Evolutionary conservation across 2,329 filamentous ascomycete genomes (phyloP), one percentile per base, ranked within the genome.

Genomic region (Aspergillus udagawae): DNA sequence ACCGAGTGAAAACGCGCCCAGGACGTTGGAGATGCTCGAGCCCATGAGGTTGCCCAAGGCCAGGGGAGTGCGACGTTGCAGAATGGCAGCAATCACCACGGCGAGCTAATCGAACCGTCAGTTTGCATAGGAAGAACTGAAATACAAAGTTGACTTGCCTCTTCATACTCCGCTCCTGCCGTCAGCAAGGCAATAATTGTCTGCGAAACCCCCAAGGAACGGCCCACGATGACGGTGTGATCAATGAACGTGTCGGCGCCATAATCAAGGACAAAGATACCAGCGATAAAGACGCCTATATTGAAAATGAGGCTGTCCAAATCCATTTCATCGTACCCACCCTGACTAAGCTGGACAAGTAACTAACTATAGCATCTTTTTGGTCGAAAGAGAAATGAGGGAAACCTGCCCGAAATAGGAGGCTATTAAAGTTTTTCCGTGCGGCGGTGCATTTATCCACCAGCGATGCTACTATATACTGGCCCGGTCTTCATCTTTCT

Each of bases 31-130:
- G 49, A 84, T 80, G 38, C 75, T 72, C 20, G 80, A 81, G n/a
- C 81, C 81, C 58, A 83, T 65, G 51, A 83, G 73, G 58, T 83
- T 84, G n/a, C 81, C 82, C 0, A 83, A 63, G 9, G 81, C 81
- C 7, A 83, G 69, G 1, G 80, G 76, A 0, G 75, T 72, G 25
- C 76, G 79, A 28, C 74, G 68, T 53, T 78, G 79, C 2, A 75
- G 70, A 32, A 83, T 70, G 8, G 79, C 76, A 21, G 78, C 76
- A 10, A 82, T 61, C 2, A 83, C 77, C 0, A 84, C 80, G 1
- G 74, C 77, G 32, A 82, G 75, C 77, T 81, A 44, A 35, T 45
- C 20, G 32, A 57, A 10, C 25, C 8, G 28, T 51, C 35, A 57
- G 51, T 38, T 54, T 27, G 10, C 52, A 48, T 20, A n/a, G 17